phyloP scores from a whole-genome alignment of 1,139 yeast species.

The Hyphopichia burtonii region DNA sequence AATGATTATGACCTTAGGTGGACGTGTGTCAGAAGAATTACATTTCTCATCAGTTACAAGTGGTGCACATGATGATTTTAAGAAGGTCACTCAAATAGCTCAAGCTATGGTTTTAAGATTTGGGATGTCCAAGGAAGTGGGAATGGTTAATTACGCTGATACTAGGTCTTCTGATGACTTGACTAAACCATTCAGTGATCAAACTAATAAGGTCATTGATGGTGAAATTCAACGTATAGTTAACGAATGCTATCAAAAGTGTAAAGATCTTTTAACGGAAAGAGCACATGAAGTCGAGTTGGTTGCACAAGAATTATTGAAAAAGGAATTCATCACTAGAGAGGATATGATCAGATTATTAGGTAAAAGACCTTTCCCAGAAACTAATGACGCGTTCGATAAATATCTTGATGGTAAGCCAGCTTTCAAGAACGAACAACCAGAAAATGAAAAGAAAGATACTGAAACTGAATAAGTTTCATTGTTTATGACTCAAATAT shows the following conservation, averaged over 20 bases:
- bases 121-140: slow-evolving; percentile 74
- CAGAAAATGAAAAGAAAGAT: slow-evolving; percentile 14
- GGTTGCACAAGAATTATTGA: slow-evolving; percentile 66
- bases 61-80: slow-evolving; percentile 81
- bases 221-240: slow-evolving; percentile 64
- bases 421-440: slow-evolving; percentile 32
- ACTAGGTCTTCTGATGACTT: slow-evolving; percentile 58
- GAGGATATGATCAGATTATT: slow-evolving; percentile 75
- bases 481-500: no score
- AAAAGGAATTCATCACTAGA: slow-evolving; percentile 73
- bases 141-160: slow-evolving; percentile 68
- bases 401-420: slow-evolving; percentile 59
- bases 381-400: slow-evolving; percentile 78
- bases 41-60: slow-evolving; percentile 77
- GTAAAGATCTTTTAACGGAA: slow-evolving; percentile 54
- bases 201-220: slow-evolving; percentile 71
- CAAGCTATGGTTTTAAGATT: slow-evolving; percentile 72
- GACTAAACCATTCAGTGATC: slow-evolving; percentile 90
- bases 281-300: slow-evolving; percentile 44
- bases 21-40: slow-evolving; percentile 75
- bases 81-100: slow-evolving; percentile 76
- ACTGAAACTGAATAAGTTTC: slow-evolving; percentile 8
- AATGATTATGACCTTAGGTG: slow-evolving; percentile 81
- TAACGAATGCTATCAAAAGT: slow-evolving; percentile 50
- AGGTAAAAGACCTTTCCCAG: slow-evolving; percentile 77